phyloP scores from a whole-genome alignment of 495 filamentous ascomycete species.

The Symbiotaphrina buchneri region DNA sequence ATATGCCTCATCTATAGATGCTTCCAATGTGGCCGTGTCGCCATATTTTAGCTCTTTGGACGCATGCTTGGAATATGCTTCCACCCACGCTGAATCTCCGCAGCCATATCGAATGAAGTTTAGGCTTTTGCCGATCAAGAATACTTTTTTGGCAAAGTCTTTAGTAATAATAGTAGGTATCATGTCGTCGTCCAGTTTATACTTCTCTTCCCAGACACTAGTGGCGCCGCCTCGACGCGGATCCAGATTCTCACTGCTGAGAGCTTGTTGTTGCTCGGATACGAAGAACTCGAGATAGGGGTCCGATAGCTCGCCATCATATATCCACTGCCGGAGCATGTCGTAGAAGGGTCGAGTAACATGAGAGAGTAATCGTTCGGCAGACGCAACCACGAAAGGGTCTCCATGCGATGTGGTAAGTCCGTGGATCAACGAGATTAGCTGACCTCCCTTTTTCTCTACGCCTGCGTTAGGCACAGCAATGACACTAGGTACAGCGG shows the following conservation, averaged over 20 bases:
- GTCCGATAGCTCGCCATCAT: slow-evolving; percentile 91
- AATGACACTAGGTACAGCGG: too few species aligned
- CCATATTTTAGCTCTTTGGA: slow-evolving; percentile 88
- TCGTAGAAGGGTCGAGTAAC: slow-evolving; percentile 95
- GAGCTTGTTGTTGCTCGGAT: slow-evolving; percentile 34
- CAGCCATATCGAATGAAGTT: slow-evolving; percentile 97
- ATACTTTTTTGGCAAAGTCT: slow-evolving; percentile 87
- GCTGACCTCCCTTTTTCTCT: slow-evolving; percentile 73
- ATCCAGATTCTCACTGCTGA: slow-evolving; percentile 12
- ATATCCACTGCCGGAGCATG: slow-evolving; percentile 93
- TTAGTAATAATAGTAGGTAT: slow-evolving; percentile 79
- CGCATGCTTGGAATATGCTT: slow-evolving; percentile 80
- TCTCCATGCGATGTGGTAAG: slow-evolving; percentile 91
- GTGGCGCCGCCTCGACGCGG: slow-evolving; percentile 39
- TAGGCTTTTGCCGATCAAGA: slow-evolving; percentile 88
- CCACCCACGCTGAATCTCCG: slow-evolving; percentile 84
- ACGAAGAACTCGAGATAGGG: slow-evolving; percentile 95
- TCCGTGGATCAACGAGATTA: slow-evolving; percentile 83
- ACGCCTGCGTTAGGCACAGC: slow-evolving; percentile 4
- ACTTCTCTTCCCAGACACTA: slow-evolving; percentile 97
- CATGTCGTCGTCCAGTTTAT: slow-evolving; percentile 65
- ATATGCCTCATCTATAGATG: slow-evolving; percentile 90
- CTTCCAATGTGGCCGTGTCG: slow-evolving; percentile 75
- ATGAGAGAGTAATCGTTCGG: slow-evolving; percentile 73
- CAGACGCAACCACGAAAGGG: slow-evolving; percentile 81